Conservation (phyloP, 1,284 basidiomycete genomes). For the Rhodofomes roseus region DNA sequence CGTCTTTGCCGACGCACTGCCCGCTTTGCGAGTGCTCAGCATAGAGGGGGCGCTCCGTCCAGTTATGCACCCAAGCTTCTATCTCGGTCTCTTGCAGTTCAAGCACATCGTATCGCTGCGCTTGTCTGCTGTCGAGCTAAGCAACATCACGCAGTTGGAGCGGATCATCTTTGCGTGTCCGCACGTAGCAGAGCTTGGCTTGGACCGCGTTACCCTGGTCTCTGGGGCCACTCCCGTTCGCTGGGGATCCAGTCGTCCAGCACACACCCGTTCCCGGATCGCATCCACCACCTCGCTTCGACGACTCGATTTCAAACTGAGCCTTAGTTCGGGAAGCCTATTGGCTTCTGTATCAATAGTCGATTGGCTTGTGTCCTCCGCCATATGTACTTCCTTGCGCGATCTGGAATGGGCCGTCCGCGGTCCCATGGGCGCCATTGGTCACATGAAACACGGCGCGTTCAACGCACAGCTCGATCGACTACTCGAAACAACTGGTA, state of each 20-base stretch:
- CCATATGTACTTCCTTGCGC: neutral
- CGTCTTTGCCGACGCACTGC: neutral
- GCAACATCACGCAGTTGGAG: neutral
- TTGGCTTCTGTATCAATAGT: neutral
- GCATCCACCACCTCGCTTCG: neutral
- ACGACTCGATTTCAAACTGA: neutral
- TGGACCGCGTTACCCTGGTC: neutral
- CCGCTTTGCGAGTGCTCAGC: neutral
- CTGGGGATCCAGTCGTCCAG: too few species aligned
- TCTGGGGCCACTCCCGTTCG: too few species aligned
- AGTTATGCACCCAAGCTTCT: neutral
- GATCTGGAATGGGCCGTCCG: too few species aligned
- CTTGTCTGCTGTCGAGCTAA: neutral
- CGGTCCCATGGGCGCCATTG: neutral
- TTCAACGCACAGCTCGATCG: neutral
- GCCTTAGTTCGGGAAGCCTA: too few species aligned
- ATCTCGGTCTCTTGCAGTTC: neutral
- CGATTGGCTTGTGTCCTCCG: neutral
- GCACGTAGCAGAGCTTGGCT: neutral
- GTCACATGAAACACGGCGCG: too few species aligned
- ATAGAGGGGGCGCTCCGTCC: neutral
- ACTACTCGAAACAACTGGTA: neutral
- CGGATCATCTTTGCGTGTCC: neutral
- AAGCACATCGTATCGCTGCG: neutral
- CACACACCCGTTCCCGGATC: too few species aligned